phyloP scores from a whole-genome alignment of 2,329 filamentous ascomycete species.

The Colletotrichum cordylinicola region DNA sequence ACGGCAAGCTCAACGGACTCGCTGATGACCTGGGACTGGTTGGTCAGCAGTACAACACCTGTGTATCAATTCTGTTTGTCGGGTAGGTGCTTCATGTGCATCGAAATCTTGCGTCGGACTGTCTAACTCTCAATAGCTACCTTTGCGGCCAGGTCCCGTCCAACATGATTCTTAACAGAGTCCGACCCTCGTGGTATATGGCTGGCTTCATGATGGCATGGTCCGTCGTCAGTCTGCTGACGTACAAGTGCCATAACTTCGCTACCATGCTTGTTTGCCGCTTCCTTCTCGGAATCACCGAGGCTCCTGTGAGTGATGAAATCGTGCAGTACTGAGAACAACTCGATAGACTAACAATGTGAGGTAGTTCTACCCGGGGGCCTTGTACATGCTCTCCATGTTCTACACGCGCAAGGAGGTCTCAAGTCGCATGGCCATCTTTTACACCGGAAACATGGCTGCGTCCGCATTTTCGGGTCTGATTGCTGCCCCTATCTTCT shows the following conservation, averaged over 20 bases:
- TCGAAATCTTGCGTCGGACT: too few species aligned
- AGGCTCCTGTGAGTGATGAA: conserved; percentile 11
- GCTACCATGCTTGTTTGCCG: conserved; percentile 19
- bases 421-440: conserved; percentile 42
- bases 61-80: conserved; percentile 23
- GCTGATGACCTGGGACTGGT: conserved; percentile 31
- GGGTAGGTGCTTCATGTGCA: background rate
- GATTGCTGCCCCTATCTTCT: conserved; percentile 48
- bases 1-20: conserved; percentile 32
- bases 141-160: conserved; percentile 30
- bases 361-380: conserved; percentile 21
- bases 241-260: conserved; percentile 21
- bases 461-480: conserved; percentile 50
- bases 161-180: conserved; percentile 40
- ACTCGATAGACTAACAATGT: background rate
- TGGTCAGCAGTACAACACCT: conserved; percentile 34
- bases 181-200: conserved; percentile 25
- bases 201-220: conserved; percentile 24
- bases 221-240: conserved; percentile 21
- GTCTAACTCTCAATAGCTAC: background rate
- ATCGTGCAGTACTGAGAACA: background rate
- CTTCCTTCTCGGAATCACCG: conserved; percentile 22
- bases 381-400: conserved; percentile 23
- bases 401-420: conserved; percentile 24
- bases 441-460: conserved; percentile 49